Evolutionary conservation across 148 eudicot species (phyloP).

Genomic region (Arbutus unedo): DNA sequence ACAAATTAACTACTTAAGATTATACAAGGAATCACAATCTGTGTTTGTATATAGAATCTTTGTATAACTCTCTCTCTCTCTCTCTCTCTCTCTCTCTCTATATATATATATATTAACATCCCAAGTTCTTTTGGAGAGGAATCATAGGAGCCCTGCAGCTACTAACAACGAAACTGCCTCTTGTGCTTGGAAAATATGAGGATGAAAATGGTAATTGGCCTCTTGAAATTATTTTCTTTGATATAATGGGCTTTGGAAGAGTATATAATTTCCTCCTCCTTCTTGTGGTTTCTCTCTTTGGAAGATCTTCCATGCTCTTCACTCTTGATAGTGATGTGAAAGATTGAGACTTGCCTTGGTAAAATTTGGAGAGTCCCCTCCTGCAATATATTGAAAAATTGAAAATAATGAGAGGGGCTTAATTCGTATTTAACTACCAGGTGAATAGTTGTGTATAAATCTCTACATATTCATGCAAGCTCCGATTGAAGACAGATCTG

Average conservation of each 20-base stretch:
- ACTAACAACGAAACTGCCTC: conserved; percentile 30
- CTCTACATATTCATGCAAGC: too few species aligned
- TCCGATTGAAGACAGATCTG: too few species aligned
- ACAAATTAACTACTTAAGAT: too few species aligned
- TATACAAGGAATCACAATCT: too few species aligned
- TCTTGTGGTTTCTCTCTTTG: conserved; percentile 48
- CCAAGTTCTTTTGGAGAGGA: conserved; percentile 22
- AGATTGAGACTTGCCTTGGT: conserved; percentile 82
- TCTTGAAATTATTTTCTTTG: conserved; percentile 49
- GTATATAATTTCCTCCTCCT: conserved; percentile 32
- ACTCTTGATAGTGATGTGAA: conserved; percentile 72
- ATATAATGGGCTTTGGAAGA: conserved; percentile 58
- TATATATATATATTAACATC: not conserved
- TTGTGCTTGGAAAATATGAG: conserved; percentile 39
- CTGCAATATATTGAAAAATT: conserved; percentile 28
- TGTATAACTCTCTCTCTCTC: not conserved
- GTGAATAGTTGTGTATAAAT: too few species aligned
- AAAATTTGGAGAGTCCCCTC: conserved; percentile 75
- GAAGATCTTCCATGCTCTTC: conserved; percentile 70
- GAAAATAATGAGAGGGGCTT: too few species aligned
- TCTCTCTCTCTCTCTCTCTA: not conserved
- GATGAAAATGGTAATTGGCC: conserved; percentile 22
- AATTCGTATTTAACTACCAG: too few species aligned
- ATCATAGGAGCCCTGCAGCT: conserved; percentile 36
- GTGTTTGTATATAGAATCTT: too few species aligned